Conservation (phyloP, 345 rosid genomes). For the Linum lewisii region DNA sequence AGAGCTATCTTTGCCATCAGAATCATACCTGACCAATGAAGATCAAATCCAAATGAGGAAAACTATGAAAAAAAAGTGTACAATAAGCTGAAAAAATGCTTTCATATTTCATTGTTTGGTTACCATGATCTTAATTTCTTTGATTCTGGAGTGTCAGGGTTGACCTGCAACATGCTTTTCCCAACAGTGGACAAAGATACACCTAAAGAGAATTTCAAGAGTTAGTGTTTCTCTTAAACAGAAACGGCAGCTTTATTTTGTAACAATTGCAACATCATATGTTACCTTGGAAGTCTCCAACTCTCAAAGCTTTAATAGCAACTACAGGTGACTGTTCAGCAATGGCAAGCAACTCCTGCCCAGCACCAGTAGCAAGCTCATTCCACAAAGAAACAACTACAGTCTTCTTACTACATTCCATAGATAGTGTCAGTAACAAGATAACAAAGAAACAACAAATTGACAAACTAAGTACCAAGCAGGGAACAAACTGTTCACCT, state of each 20-base stretch:
- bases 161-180: slow-evolving; percentile 48
- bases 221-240: no score
- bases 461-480: background rate
- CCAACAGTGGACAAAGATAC: slow-evolving; percentile 65
- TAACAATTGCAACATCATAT: background rate
- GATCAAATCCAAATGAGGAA: background rate
- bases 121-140: slow-evolving; percentile 68
- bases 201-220: slow-evolving; percentile 51
- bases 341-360: slow-evolving; percentile 63
- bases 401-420: slow-evolving; percentile 51
- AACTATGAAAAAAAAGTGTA: background rate
- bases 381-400: slow-evolving; percentile 86
- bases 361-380: slow-evolving; percentile 63
- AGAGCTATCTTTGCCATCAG: slow-evolving; percentile 71
- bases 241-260: background rate
- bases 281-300: slow-evolving; percentile 89
- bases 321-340: slow-evolving; percentile 62
- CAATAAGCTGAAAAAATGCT: background rate
- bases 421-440: background rate
- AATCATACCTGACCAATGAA: slow-evolving; percentile 49
- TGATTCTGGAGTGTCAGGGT: slow-evolving; percentile 69
- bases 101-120: background rate
- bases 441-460: background rate
- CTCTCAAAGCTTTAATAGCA: slow-evolving; percentile 79
- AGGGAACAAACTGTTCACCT: slow-evolving; percentile 28